A percentile compares a stretch with the other conserved stretches of the same genome.
Evolutionary conservation across 2,329 filamentous ascomycete species (phyloP).

Genomic region (Didymosphaeria variabile): DNA sequence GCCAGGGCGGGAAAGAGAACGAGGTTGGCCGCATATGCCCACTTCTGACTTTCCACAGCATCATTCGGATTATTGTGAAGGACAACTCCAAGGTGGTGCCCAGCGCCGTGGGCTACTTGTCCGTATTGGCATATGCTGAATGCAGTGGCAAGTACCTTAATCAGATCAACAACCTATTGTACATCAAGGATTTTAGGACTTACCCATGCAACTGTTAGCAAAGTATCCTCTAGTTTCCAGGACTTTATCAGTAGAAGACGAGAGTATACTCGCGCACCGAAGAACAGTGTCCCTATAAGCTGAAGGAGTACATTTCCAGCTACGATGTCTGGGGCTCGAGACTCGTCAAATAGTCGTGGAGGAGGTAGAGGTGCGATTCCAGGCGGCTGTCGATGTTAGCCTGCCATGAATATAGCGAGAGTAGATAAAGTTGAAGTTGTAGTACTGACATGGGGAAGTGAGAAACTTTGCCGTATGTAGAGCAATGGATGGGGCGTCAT

Average conservation of each 20-base stretch:
- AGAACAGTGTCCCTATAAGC: conserved; percentile 26
- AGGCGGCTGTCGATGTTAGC: background rate
- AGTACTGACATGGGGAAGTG: conserved; percentile 3
- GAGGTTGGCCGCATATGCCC: conserved; percentile 30
- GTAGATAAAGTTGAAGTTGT: background rate
- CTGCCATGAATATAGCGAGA: background rate
- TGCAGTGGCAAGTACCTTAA: conserved; percentile 26
- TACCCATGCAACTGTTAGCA: conserved; percentile 31
- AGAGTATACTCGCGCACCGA: conserved; percentile 31
- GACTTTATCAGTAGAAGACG: conserved; percentile 25
- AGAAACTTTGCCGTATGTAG: conserved; percentile 6
- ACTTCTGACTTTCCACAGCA: conserved; percentile 26
- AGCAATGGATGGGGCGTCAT: conserved; percentile 2
- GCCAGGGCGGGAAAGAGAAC: conserved; percentile 27
- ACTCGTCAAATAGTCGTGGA: conserved; percentile 16
- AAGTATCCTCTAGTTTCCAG: conserved; percentile 30
- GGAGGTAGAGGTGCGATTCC: background rate
- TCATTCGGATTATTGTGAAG: conserved; percentile 11
- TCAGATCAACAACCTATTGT: background rate
- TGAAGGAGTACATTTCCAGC: conserved; percentile 29
- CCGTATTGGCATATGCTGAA: conserved; percentile 34
- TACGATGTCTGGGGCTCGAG: conserved; percentile 28
- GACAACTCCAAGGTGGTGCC: conserved; percentile 23
- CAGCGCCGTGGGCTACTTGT: conserved; percentile 28
- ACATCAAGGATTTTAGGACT: background rate